Percentiles rank a stretch among this genome's conserved stretches.
phyloP scores from a whole-genome alignment of 768 basidiomycete genomes.

The Albatrellus ellisii region DNA sequence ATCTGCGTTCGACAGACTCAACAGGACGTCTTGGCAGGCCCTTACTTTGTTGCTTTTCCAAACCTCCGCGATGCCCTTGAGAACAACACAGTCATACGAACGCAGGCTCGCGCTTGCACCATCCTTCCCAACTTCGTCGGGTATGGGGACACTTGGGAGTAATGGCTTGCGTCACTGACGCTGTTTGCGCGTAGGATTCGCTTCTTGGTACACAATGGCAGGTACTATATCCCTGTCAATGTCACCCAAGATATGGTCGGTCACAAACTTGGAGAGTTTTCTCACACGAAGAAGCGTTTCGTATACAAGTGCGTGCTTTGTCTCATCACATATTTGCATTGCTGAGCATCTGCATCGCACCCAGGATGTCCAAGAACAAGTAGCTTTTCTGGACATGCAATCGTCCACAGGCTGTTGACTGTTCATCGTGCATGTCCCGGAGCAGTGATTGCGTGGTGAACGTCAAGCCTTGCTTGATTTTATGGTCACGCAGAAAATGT shows the following conservation, averaged over 20 bases:
- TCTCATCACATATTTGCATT: not conserved
- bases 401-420: not conserved
- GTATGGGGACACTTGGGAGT: constrained; percentile 29
- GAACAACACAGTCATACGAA: constrained; percentile 78
- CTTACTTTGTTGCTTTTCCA: constrained; percentile 90
- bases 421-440: no score
- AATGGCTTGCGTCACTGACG: not conserved
- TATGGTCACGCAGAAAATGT: no score
- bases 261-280: constrained; percentile 93
- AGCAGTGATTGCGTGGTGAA: no score
- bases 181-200: constrained; percentile 39
- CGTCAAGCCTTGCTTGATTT: no score
- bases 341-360: not conserved
- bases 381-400: constrained; percentile 12
- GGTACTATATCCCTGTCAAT: constrained; percentile 72
- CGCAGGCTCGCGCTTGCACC: constrained; percentile 80
- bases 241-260: constrained; percentile 98
- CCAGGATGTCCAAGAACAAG: constrained; percentile 31
- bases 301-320: constrained; percentile 58
- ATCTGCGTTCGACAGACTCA: not conserved
- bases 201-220: constrained; percentile 93
- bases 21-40: constrained; percentile 37
- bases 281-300: constrained; percentile 81
- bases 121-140: constrained; percentile 95
- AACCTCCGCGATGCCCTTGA: constrained; percentile 70